Percentiles rank a stretch among this genome's conserved stretches.
These are phyloP conservation scores for Bimuria novae-zelandiae DNA, from an alignment of 2,329 filamentous ascomycete genomes.

Conservation along the genomic window DNA sequence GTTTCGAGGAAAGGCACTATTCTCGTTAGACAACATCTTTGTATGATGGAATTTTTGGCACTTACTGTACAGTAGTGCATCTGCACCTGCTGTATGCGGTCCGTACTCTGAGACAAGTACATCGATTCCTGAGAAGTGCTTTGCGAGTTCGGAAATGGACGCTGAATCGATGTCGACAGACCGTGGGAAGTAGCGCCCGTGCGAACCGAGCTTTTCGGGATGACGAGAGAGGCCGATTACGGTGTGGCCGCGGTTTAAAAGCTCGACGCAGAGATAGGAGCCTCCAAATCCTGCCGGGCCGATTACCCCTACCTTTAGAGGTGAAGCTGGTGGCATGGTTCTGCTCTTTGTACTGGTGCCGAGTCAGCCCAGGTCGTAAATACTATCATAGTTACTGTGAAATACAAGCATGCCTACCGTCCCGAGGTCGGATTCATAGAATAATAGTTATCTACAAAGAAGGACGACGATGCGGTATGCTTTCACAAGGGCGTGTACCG, in stretches of 20 bases:
- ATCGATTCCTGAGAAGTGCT: constrained; percentile 33
- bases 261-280: constrained; percentile 39
- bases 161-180: constrained; percentile 31
- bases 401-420: too few species aligned
- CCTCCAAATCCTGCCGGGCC: constrained; percentile 43
- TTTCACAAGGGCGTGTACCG: too few species aligned
- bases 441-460: too few species aligned
- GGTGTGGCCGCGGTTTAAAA: constrained; percentile 40
- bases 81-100: constrained; percentile 36
- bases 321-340: constrained; percentile 13
- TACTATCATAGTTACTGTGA: background rate
- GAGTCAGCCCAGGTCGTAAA: background rate
- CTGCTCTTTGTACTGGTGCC: background rate
- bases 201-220: constrained; percentile 38
- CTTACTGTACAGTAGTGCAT: constrained; percentile 39
- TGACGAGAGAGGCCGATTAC: constrained; percentile 42
- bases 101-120: constrained; percentile 42
- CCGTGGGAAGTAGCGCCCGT: constrained; percentile 34
- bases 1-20: constrained; percentile 43
- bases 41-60: background rate
- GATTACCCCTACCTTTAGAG: constrained; percentile 35
- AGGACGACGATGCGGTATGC: too few species aligned
- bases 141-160: constrained; percentile 30
- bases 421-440: too few species aligned
- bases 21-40: background rate